A percentile compares a stretch with the other conserved stretches of the same genome.
These are phyloP conservation scores for Coelastrella sp. DNA, from an alignment of 139 green algal species.

Conservation along the genomic window DNA sequence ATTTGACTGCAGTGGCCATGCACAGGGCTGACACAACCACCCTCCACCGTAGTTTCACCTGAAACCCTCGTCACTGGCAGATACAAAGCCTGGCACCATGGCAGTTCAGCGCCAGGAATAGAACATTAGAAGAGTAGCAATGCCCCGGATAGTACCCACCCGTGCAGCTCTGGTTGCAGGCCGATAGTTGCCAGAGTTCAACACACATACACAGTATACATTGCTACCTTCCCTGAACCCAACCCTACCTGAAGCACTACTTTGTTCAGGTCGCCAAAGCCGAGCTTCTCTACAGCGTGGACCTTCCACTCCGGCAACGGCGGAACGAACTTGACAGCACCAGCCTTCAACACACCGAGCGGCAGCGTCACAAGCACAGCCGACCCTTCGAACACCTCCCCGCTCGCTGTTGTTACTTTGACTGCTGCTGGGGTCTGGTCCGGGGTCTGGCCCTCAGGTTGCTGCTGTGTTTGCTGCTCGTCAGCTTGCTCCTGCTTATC, in stretches of 20 bases:
- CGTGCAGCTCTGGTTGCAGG: neutral
- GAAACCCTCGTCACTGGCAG: too few relatives aligned
- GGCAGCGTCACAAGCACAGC: conserved; percentile 80
- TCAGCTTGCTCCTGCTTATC: neutral
- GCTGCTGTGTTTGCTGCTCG: conserved; percentile 9
- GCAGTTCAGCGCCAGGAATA: too few relatives aligned
- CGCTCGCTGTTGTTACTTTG: conserved; percentile 10
- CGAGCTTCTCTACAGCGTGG: conserved; percentile 75
- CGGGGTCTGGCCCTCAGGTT: neutral
- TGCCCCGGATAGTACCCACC: too few relatives aligned
- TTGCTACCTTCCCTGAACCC: too few relatives aligned
- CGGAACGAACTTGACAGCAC: conserved; percentile 78
- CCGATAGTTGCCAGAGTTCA: neutral
- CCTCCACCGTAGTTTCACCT: too few relatives aligned
- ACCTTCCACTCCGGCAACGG: conserved; percentile 83
- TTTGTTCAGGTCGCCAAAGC: conserved; percentile 93
- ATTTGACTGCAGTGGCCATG: too few relatives aligned
- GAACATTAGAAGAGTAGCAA: too few relatives aligned
- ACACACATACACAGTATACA: too few relatives aligned
- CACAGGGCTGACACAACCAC: too few relatives aligned
- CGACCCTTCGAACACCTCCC: conserved; percentile 47
- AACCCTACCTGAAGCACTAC: conserved; percentile 65
- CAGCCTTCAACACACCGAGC: conserved; percentile 79
- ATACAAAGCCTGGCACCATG: too few relatives aligned
- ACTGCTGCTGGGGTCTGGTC: neutral